These are phyloP conservation scores for Aspergillus sp. DNA, from an alignment of 2,329 filamentous ascomycete genomes.

Conservation along the genomic window DNA sequence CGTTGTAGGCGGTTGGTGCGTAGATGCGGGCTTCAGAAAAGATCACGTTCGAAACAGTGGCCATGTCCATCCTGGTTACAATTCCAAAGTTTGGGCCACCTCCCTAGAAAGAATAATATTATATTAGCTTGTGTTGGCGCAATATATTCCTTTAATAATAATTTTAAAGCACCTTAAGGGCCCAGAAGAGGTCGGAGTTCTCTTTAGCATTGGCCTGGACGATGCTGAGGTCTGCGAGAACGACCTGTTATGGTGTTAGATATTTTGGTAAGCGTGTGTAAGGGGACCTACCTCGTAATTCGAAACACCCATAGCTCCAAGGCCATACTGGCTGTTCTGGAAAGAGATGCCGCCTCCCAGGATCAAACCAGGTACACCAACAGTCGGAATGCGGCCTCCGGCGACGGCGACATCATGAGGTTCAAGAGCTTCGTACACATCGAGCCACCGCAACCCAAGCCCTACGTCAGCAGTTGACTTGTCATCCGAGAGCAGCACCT, in stretches of 20 bases:
- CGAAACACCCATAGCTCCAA: slow-evolving; percentile 17
- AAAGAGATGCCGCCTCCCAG: slow-evolving; percentile 42
- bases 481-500: slow-evolving; percentile 39
- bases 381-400: slow-evolving; percentile 49
- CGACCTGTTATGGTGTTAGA: slow-evolving; percentile 13
- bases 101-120: too few relatives aligned
- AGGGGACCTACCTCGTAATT: slow-evolving; percentile 21
- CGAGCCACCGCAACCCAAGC: slow-evolving; percentile 50
- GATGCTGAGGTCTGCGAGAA: slow-evolving; percentile 22
- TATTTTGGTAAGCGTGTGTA: neutral
- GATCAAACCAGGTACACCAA: slow-evolving; percentile 52
- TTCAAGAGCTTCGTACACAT: slow-evolving; percentile 49
- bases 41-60: slow-evolving; percentile 21
- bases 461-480: slow-evolving; percentile 49
- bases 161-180: too few relatives aligned
- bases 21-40: slow-evolving; percentile 22
- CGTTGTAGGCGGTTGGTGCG: slow-evolving; percentile 1
- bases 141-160: too few relatives aligned
- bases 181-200: slow-evolving; percentile 37
- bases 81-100: slow-evolving; percentile 16
- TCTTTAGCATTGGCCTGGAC: slow-evolving; percentile 19
- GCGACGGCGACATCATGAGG: slow-evolving; percentile 45
- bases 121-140: too few relatives aligned
- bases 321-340: slow-evolving; percentile 21
- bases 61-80: slow-evolving; percentile 24